Evolutionary conservation across 2,329 filamentous ascomycete species (phyloP).

Genomic region (Aspergillus fijiensis): DNA sequence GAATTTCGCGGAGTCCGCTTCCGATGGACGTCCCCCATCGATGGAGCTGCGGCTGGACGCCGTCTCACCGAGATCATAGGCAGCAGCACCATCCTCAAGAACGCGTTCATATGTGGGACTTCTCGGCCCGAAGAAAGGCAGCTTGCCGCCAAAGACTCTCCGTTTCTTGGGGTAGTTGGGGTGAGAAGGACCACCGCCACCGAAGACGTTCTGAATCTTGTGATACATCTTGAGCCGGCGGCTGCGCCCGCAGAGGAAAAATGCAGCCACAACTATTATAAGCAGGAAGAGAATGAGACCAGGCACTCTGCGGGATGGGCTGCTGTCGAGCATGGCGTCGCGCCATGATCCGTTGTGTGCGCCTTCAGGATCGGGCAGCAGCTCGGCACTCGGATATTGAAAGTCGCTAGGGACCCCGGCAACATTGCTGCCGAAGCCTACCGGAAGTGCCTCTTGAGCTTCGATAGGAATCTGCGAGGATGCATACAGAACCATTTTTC

Average conservation of each 20-base stretch:
- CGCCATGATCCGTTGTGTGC: constrained; percentile 56
- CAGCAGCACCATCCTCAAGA: constrained; percentile 71
- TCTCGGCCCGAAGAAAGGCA: constrained; percentile 37
- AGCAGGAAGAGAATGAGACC: constrained; percentile 76
- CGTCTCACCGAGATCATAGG: constrained; percentile 74
- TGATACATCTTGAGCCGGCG: constrained; percentile 63
- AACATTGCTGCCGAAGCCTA: constrained; percentile 91
- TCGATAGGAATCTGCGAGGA: constrained; percentile 77
- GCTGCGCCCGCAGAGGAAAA: constrained; percentile 77
- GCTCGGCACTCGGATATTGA: constrained; percentile 63
- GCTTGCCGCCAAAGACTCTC: constrained; percentile 64
- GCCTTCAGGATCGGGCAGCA: constrained; percentile 33
- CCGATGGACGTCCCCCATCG: constrained; percentile 64
- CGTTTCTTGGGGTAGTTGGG: constrained; percentile 41
- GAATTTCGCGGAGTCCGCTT: constrained; percentile 52
- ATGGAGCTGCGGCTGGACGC: constrained; percentile 55
- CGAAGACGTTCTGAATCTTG: constrained; percentile 48
- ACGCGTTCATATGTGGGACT: constrained; percentile 73
- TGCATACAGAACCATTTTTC: constrained; percentile 94
- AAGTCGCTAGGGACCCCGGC: constrained; percentile 71
- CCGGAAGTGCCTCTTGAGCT: constrained; percentile 63
- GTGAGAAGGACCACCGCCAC: constrained; percentile 32
- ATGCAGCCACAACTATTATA: constrained; percentile 66
- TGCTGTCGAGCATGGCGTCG: constrained; percentile 62
- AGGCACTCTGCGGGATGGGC: constrained; percentile 67